A percentile compares a stretch with the other conserved stretches of the same genome.
These are phyloP conservation scores for Candida jianshihensis DNA, from an alignment of 805 yeast genomes.

Conservation along the genomic window DNA sequence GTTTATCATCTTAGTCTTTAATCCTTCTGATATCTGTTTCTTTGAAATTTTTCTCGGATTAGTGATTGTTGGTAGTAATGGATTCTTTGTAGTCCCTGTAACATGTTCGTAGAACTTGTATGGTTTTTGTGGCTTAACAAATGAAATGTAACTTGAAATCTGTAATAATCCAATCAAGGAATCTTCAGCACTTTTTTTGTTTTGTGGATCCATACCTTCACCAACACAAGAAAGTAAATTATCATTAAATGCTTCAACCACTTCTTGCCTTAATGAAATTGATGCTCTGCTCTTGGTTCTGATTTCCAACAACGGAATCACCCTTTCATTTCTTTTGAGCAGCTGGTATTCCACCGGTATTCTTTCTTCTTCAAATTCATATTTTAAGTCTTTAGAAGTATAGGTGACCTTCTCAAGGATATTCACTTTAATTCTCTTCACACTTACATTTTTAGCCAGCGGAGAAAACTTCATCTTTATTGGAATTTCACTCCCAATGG, in stretches of 20 bases:
- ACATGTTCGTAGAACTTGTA: conserved; percentile 1
- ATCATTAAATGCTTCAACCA: conserved; percentile 47
- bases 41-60: not conserved
- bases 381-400: conserved; percentile 45
- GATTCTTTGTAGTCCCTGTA: conserved; percentile 1
- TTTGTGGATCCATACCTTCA: conserved; percentile 8
- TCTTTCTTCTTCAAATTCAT: conserved; percentile 40
- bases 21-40: conserved; percentile 5
- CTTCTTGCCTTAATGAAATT: conserved; percentile 51
- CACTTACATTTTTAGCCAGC: conserved; percentile 48
- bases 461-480: conserved; percentile 65
- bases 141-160: conserved; percentile 12
- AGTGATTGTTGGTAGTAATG: not conserved
- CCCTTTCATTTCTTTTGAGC: conserved; percentile 38
- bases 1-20: conserved; percentile 8
- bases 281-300: conserved; percentile 44
- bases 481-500: conserved; percentile 53
- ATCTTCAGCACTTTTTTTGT: conserved; percentile 4
- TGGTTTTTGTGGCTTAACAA: conserved; percentile 16
- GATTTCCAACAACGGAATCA: conserved; percentile 54
- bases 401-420: conserved; percentile 62
- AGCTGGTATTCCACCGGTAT: not conserved
- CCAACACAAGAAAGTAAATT: conserved; percentile 48
- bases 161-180: conserved; percentile 17
- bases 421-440: conserved; percentile 60